Evolutionary conservation across 75 land plant species (phyloP).

Genomic region (Picea sitchensis): DNA sequence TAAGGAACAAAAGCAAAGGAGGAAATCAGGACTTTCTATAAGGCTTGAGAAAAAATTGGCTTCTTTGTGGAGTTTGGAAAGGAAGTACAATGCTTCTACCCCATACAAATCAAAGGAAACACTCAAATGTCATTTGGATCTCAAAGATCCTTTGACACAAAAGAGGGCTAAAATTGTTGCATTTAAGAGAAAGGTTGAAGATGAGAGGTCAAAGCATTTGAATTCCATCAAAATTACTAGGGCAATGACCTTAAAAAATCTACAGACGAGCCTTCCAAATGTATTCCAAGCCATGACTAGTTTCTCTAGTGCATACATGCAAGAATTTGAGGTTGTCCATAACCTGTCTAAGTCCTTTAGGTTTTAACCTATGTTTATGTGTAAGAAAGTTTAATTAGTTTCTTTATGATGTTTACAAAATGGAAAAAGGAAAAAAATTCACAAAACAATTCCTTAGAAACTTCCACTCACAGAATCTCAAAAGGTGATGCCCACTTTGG

Average conservation of each 20-base stretch:
- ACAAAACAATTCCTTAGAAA: background rate
- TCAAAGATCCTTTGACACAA: conserved; percentile 27
- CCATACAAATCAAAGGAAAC: background rate
- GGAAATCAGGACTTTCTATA: conserved; percentile 40
- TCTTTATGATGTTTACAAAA: background rate
- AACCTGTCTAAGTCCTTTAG: conserved; percentile 21
- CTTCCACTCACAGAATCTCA: background rate
- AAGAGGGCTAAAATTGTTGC: conserved; percentile 45
- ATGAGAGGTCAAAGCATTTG: conserved; percentile 42
- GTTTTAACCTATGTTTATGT: background rate
- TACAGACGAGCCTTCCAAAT: conserved; percentile 42
- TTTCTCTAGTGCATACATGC: conserved; percentile 61
- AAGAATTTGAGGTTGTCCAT: conserved; percentile 48
- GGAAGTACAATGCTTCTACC: conserved; percentile 14
- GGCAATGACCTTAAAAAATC: conserved; percentile 64
- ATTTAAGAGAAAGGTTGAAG: conserved; percentile 44
- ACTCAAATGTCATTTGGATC: background rate
- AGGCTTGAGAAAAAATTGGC: conserved; percentile 49
- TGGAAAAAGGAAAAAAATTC: background rate
- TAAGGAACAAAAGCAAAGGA: conserved; percentile 53
- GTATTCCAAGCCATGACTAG: conserved; percentile 82
- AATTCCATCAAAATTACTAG: conserved; percentile 40
- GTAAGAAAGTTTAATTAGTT: conserved; percentile 2
- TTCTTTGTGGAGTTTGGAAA: conserved; percentile 30
- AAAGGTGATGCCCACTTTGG: background rate